Base-by-base conservation (phyloP, 2,329 filamentous ascomycete species). In the Chrysoporthe austroafricana region DNA sequence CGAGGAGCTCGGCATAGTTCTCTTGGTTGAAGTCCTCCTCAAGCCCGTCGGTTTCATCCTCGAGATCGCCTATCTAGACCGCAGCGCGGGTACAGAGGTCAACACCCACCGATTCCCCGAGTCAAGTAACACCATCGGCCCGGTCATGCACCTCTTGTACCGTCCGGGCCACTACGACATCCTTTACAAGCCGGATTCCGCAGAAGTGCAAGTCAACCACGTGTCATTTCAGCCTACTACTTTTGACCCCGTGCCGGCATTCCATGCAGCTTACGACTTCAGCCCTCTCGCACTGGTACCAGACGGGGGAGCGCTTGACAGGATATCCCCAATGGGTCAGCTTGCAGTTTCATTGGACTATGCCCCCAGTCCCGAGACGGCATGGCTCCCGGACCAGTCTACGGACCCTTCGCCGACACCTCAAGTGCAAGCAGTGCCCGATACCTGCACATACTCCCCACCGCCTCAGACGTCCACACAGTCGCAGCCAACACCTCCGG, bases 111-210 rank as follows among this genome's bases (percentile, higher is more conserved):
- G 85, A 32, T 88, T 91, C 73, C 89, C 85, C 3, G 86, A 85
- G 56, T 80, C 82, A 16, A 81, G 83, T 56, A 77, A 79, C 18
- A 74, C 76, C 0, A 74, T 85, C 0, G 84, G 82, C 0, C 82
- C 84, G 36, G 82, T 86, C 43, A 86, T 90, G 46, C 82, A 87
- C 72, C 81, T 85, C 69, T 85, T 84, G 75, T 94, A 81, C 86
- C 89, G 82, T 76, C 96, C 82, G 54, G 93, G 93, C 69, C 96
- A 98, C 79, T 99, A 98, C 78, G 96, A 98, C 78, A 90, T 99
- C 70, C 85, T 98, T 44, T 99, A 99, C 71, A 76, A 70, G 65
- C 71, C 69, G 75, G 64, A 68, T 74, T 62, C 57, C 71, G 48
- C 44, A 14, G 73, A 78, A 34, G 68, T 89, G 57, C 85, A 87